Evolutionary conservation across 2,329 filamentous ascomycete species (phyloP).

Genomic region (Bipolaris cookei): DNA sequence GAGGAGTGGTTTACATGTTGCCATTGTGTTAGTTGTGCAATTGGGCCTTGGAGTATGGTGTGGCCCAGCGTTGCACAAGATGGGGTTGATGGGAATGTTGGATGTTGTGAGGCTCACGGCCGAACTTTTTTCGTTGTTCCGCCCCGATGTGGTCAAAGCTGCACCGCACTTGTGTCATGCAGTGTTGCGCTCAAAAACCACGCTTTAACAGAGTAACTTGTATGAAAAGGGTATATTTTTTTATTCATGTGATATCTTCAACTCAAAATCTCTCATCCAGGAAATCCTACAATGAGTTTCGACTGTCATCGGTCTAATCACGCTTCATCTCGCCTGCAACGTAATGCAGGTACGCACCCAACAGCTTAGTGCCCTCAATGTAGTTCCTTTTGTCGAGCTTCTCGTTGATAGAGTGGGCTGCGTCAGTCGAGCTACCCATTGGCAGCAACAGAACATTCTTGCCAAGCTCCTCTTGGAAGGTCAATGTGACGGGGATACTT

Average conservation of each 20-base stretch:
- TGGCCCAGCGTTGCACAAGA: constrained; percentile 10
- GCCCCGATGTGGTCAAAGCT: constrained; percentile 21
- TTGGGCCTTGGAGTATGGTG: constrained; percentile 22
- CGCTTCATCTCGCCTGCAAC: constrained; percentile 83
- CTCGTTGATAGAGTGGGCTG: constrained; percentile 97
- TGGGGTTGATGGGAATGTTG: constrained; percentile 17
- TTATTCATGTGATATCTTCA: neutral
- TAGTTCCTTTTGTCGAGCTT: constrained; percentile 97
- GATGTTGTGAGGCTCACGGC: constrained; percentile 20
- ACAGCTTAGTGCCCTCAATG: constrained; percentile 94
- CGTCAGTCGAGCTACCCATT: constrained; percentile 97
- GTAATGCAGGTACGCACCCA: constrained; percentile 95
- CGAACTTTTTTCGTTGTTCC: constrained; percentile 41
- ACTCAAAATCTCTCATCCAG: neutral
- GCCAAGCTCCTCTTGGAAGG: constrained; percentile 95
- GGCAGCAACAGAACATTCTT: constrained; percentile 96
- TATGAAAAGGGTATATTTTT: constrained; percentile 17
- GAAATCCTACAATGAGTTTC: neutral
- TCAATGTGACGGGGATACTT: constrained; percentile 95
- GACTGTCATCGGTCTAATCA: constrained; percentile 14
- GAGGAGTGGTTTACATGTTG: constrained; percentile 41
- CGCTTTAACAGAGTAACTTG: neutral
- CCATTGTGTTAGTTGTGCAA: constrained; percentile 44
- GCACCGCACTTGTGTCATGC: neutral
- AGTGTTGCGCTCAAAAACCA: neutral